Conservation (phyloP, 2,329 filamentous ascomycete genomes). For the Aspergillus neotritici region DNA sequence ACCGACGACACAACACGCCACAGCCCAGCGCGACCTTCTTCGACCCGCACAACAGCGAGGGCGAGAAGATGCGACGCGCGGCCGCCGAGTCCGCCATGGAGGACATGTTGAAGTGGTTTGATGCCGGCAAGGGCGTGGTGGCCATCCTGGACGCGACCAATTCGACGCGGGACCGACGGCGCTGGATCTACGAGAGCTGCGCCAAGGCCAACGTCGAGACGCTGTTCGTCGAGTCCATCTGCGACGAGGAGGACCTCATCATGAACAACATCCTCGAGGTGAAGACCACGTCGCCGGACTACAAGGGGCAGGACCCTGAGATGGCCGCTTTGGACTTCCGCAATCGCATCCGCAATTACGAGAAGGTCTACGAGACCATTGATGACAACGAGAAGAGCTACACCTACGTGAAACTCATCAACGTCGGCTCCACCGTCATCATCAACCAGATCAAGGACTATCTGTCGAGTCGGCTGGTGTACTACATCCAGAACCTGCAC, state of each 20-base stretch:
- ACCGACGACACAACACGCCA: conserved; percentile 82
- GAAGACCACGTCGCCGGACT: conserved; percentile 94
- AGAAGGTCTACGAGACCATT: conserved; percentile 92
- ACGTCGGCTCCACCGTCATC: conserved; percentile 91
- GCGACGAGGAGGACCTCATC: conserved; percentile 90
- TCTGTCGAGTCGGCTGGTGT: conserved; percentile 89
- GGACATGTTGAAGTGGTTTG: conserved; percentile 95
- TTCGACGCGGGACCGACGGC: conserved; percentile 79
- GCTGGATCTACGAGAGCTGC: conserved; percentile 85
- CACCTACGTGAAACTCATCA: conserved; percentile 95
- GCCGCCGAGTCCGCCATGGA: conserved; percentile 86
- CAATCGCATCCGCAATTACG: conserved; percentile 91
- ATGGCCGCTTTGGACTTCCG: conserved; percentile 85
- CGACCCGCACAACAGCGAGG: conserved; percentile 81
- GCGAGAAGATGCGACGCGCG: conserved; percentile 78
- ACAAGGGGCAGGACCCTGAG: conserved; percentile 89
- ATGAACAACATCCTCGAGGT: conserved; percentile 98
- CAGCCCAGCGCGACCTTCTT: conserved; percentile 94
- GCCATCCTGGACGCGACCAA: conserved; percentile 96
- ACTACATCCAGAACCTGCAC: conserved; percentile 97
- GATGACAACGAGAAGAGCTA: conserved; percentile 81
- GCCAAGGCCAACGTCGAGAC: conserved; percentile 74
- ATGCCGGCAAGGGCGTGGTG: conserved; percentile 68
- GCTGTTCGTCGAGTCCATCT: conserved; percentile 93
- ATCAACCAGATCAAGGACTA: conserved; percentile 98